Evolutionary conservation across 176 grass and related monocot genomes (phyloP).

Genomic region (Hordeum marinum): DNA sequence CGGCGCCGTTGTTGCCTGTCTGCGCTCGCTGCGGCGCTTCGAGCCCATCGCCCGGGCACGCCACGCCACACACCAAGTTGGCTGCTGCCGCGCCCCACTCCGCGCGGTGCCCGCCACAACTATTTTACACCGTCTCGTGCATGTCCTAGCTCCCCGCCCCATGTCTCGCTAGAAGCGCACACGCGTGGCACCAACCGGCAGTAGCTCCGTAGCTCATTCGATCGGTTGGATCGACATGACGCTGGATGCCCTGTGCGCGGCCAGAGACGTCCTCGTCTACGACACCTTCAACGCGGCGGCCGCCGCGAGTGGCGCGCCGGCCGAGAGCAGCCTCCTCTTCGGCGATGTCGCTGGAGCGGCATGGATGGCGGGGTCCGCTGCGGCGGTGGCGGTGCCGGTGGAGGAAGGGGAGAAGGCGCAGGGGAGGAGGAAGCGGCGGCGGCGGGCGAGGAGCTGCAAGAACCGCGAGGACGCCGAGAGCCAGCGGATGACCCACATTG

Average conservation of each 20-base stretch:
- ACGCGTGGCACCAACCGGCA: constrained; percentile 8
- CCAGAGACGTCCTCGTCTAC: constrained; percentile 47
- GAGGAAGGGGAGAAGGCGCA: neutral
- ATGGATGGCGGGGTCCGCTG: neutral
- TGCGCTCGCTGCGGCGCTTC: neutral
- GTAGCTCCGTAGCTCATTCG: neutral
- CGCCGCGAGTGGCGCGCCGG: neutral
- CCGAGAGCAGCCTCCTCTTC: constrained; percentile 22
- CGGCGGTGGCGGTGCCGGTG: neutral
- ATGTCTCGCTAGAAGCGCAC: constrained; percentile 25
- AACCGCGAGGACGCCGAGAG: constrained; percentile 73
- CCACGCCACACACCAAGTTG: neutral
- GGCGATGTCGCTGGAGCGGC: neutral
- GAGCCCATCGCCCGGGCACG: constrained; percentile 18
- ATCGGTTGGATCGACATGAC: constrained; percentile 28
- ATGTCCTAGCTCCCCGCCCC: constrained; percentile 16
- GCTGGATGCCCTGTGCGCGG: constrained; percentile 33
- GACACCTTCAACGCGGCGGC: constrained; percentile 45
- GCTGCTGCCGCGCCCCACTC: constrained; percentile 14
- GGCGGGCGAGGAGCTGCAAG: constrained; percentile 50
- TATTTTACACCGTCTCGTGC: constrained; percentile 21
- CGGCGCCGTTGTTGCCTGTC: neutral
- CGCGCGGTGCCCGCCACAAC: neutral
- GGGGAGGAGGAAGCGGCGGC: constrained; percentile 70
- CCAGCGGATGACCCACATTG: constrained; percentile 94